Conservation (phyloP, 2,329 filamentous ascomycete genomes). For the Hypoxylon sp. region DNA sequence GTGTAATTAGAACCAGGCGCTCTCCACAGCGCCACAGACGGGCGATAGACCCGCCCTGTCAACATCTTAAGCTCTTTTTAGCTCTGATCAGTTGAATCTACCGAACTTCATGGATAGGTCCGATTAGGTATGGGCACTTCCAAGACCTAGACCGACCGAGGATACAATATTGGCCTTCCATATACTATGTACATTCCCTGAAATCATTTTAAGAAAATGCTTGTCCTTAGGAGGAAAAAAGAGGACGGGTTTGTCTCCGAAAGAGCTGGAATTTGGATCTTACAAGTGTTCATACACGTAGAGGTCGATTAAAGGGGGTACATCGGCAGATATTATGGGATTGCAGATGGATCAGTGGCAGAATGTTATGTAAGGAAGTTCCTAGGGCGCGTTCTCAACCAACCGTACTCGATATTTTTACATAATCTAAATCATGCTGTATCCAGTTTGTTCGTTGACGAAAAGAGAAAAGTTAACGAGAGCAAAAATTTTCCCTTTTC, state of each 20-base stretch:
- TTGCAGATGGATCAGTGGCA: slow-evolving; percentile 11
- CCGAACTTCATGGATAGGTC: slow-evolving; percentile 26
- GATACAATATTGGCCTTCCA: slow-evolving; percentile 21
- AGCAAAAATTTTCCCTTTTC: slow-evolving; percentile 19
- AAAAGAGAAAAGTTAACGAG: slow-evolving; percentile 15
- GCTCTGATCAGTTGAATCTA: slow-evolving; percentile 9
- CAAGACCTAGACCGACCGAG: slow-evolving; percentile 6
- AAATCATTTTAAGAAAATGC: slow-evolving; percentile 10
- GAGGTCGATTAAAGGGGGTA: slow-evolving; percentile 18
- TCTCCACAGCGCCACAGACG: slow-evolving; percentile 15
- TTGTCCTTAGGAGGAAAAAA: slow-evolving; percentile 7
- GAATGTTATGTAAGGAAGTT: slow-evolving; percentile 34
- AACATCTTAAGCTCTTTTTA: slow-evolving; percentile 5
- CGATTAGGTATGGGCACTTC: slow-evolving; percentile 27
- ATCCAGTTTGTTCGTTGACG: slow-evolving; percentile 37
- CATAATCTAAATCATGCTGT: slow-evolving; percentile 49
- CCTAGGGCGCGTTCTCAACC: slow-evolving; percentile 43
- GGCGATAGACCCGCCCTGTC: slow-evolving; percentile 8
- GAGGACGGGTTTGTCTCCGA: slow-evolving; percentile 26
- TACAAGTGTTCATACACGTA: slow-evolving; percentile 17
- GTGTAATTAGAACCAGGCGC: slow-evolving; percentile 19
- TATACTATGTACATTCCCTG: slow-evolving; percentile 5
- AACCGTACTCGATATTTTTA: slow-evolving; percentile 50
- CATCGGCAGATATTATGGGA: slow-evolving; percentile 15
- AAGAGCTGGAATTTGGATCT: slow-evolving; percentile 17